Base-by-base conservation (phyloP, 1,284 basidiomycete genomes). In the Leccinum insolens region DNA sequence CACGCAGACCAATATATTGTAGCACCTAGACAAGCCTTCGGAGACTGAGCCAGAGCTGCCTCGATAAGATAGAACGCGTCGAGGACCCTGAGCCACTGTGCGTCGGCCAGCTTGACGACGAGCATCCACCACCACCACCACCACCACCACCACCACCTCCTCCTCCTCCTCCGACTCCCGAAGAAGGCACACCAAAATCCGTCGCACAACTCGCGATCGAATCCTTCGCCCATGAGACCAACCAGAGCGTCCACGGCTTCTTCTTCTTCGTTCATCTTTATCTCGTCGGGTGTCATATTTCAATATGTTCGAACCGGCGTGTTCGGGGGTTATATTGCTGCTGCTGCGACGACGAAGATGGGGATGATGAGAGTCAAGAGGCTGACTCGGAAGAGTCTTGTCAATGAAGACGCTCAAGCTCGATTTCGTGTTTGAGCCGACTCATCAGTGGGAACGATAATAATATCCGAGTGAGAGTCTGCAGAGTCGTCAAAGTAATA, bases 201-300 rank as follows among this genome's bases (percentile, higher is more conserved):
- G 80, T 52, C 85, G 83, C 4, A 83, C 86, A 28, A 84, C 34
- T 85, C 82, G 14, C 77, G 75, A 65, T 85, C 83, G 60, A 85
- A 75, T 62, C 77, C 78, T 28, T 81, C 84, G 55, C 71, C 78
- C 76, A 77, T 79, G 64, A 77, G 44, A 8, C 66, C 58, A 9
- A 61, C 76, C 63, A 77, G n/a, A 61, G 69, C 57, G n/a, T 74
- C 77, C 4, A 80, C 68, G 58, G 66, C 58, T 59, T 77, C 77
- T 46, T 71, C 76, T 20, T 72, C 74, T n/a, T 59, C 57, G 17
- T 11, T 59, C 25, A 28, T 31, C 63, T 41, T 69, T 11, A 65
- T 20, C 22, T 72, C 71, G 49, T 77, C 73, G 4, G 73, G 71
- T 7, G 58, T 15, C 57, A 72, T n/a, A 1, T 76, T 8, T 55